Percentiles rank a stretch among this genome's conserved stretches.
Conservation (phyloP, 176 grass and related monocot species). For the Oryza longistaminata region DNA sequence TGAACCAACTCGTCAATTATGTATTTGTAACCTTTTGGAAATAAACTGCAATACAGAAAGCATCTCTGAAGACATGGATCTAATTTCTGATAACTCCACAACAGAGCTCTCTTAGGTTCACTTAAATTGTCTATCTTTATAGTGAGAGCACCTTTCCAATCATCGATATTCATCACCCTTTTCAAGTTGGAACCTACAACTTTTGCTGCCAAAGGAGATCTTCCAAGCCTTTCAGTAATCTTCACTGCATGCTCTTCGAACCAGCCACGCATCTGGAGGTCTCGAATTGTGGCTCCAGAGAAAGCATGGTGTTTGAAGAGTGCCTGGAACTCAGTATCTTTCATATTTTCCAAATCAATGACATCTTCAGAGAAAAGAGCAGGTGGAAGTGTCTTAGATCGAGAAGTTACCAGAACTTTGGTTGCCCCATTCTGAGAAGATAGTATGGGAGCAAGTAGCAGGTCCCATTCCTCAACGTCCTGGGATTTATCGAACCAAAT, state of each 20-base stretch:
- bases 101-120: background rate
- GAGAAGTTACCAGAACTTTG: slow-evolving; percentile 2
- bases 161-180: background rate
- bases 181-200: background rate
- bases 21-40: background rate
- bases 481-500: background rate
- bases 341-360: background rate
- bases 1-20: background rate
- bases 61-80: background rate
- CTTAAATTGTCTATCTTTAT: background rate
- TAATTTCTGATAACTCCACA: background rate
- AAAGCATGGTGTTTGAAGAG: slow-evolving; percentile 29
- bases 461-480: background rate
- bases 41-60: background rate
- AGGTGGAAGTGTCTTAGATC: background rate
- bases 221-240: background rate
- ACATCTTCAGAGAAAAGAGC: background rate
- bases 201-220: background rate
- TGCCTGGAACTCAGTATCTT: background rate
- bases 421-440: background rate
- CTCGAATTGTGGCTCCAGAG: background rate
- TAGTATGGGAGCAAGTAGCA: background rate
- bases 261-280: background rate
- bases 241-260: background rate
- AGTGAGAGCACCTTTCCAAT: background rate